Evolutionary conservation across 176 grass and related monocot genomes (phyloP), one percentile per base, ranked within the genome.

Genomic region (Oryza meridionalis): DNA sequence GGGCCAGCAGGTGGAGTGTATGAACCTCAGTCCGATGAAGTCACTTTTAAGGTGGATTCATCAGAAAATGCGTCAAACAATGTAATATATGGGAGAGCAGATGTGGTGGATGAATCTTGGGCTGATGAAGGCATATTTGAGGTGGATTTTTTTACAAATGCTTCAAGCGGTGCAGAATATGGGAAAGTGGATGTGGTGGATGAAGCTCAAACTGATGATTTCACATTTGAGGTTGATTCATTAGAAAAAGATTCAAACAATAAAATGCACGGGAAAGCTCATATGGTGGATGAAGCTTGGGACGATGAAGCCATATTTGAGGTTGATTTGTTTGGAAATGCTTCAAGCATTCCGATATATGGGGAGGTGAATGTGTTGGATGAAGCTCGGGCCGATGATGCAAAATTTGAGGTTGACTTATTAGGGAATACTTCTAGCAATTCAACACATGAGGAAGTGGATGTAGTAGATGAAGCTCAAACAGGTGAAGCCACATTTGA

Each of bases 401-500:
- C 11, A 15, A 79, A 40, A 67, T 46, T 47, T 79, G 77, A 19
- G 15, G 9, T 19, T 40, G 62, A 79, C 65, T 79, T 67, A 3
- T 79, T 64, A 79, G 24, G 40, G 29, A 67, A 67, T 31, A 9
- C 11, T 45, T 78, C 76, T 10, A 65, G 4, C n/a, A 65, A 61
- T 78, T 24, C 0, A 24, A 78, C n/a, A 27, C 26, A 4, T 10
- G 4, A 14, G 37, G 38, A 45, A 65, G 59, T 11, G 24, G 37
- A 65, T 44, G 14, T 1, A 14, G 76, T 65, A 8, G 14, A 78
- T 44, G 59, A 65, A 65, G 22, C 17, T 31, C 9, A 11, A 10
- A 6, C 77, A 6, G 24, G 43, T 42, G 47, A 72, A 85, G 75
- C 16, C 12, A 71, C 26, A 24, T 53, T 38, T 71, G 77, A 77